Evolutionary conservation across 2,329 filamentous ascomycete species (phyloP), one percentile per base, ranked within the genome.

Genomic region (Amphichorda felina): DNA sequence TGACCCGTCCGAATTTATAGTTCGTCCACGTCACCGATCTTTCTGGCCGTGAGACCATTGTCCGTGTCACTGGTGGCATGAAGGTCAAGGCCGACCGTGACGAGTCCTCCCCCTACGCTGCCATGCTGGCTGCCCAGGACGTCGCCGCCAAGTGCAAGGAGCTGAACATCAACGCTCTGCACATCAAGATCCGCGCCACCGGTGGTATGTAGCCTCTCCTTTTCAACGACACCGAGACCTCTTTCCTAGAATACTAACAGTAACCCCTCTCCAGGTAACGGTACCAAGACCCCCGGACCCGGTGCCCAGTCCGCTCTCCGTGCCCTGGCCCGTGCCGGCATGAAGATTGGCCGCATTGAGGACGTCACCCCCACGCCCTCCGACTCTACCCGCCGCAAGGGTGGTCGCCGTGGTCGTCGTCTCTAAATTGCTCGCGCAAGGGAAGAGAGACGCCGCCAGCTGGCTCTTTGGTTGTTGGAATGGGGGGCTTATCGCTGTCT

Each of bases 1-100:
- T 98, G 63, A 98, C 91, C 74, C 91, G 96, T 94, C 86, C 98
- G 66, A 80, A 73, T 82, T 87, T 68, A 63, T 76, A 14, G 16
- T 24, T 29, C 35, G 25, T 24, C 34, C 26, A 35, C 31, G 42
- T 42, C 48, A 54, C 47, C 77, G 70, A 75, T 77, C 75, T 64
- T 73, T 93, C 85, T 72, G 91, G 91, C 72, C 91, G 91, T 71
- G 91, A 98, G 83, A 98, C 93, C 72, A 95, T 98, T 75, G 85
- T 79, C 79, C 88, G 91, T 85, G 89, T 98, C 54, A 98, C 93
- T 58, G 91, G 93, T 74, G 93, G 93, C 63, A 98, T 98, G 91
- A 98, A 98, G 79, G 91, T 98, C 79, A 98, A 98, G 83, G 88
- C 88, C 68, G 88, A 98, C 63, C 89, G 91, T 78, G 91, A 98